Evolutionary conservation across 805 yeast species (phyloP).

Genomic region (Wickerhamiella brachini): DNA sequence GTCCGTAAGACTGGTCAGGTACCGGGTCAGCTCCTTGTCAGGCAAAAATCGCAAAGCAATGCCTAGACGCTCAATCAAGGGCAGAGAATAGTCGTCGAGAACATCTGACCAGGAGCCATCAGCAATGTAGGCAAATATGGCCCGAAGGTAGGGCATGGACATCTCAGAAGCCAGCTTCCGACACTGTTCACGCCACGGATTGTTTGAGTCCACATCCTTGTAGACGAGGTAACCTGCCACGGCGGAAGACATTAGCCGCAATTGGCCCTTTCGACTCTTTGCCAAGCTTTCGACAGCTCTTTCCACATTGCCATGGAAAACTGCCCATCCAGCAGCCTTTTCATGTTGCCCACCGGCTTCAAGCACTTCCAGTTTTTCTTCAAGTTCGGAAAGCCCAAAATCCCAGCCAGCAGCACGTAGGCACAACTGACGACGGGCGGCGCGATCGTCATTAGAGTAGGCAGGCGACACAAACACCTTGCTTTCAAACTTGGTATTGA

Average conservation of each 20-base stretch:
- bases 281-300: slow-evolving; percentile 70
- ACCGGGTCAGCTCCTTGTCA: slow-evolving; percentile 58
- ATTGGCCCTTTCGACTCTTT: slow-evolving; percentile 53
- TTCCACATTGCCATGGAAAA: slow-evolving; percentile 77
- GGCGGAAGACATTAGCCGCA: slow-evolving; percentile 79
- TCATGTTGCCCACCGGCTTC: slow-evolving; percentile 50
- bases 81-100: slow-evolving; percentile 75
- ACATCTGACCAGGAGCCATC: slow-evolving; percentile 97
- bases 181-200: slow-evolving; percentile 89
- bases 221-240: slow-evolving; percentile 78
- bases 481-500: slow-evolving; percentile 27
- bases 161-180: slow-evolving; percentile 76
- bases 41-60: slow-evolving; percentile 78
- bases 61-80: slow-evolving; percentile 77
- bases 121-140: slow-evolving; percentile 84
- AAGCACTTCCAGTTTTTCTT: slow-evolving; percentile 46
- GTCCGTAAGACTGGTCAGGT: slow-evolving; percentile 55
- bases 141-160: slow-evolving; percentile 78
- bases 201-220: slow-evolving; percentile 40
- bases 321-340: slow-evolving; percentile 97
- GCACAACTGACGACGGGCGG: slow-evolving; percentile 62
- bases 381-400: slow-evolving; percentile 60
- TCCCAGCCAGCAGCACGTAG: slow-evolving; percentile 86
- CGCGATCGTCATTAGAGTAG: slow-evolving; percentile 31
- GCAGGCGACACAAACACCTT: slow-evolving; percentile 18